Conservation (phyloP, 768 basidiomycete genomes). For the Rossbeevera mucosa region DNA sequence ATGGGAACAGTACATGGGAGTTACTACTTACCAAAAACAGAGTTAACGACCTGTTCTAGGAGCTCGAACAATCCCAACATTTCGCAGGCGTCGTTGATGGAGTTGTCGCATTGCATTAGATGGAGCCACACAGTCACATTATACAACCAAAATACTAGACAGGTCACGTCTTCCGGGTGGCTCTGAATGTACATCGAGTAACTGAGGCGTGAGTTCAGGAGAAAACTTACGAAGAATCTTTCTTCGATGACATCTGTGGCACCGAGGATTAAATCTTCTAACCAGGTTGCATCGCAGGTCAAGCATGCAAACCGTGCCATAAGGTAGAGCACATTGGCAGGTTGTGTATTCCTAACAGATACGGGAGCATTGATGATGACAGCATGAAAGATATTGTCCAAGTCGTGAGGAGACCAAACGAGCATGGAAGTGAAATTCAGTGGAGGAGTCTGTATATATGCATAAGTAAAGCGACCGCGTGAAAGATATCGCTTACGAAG, state of each 20-base stretch:
- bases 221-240: constrained; percentile 74
- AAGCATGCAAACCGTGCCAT: constrained; percentile 89
- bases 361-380: constrained; percentile 75
- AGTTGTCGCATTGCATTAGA: constrained; percentile 80
- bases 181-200: constrained; percentile 43
- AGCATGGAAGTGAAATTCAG: constrained; percentile 85
- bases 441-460: constrained; percentile 55
- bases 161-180: constrained; percentile 79
- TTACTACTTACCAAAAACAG: constrained; percentile 72
- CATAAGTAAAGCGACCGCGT: constrained; percentile 3
- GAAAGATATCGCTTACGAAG: constrained; percentile 35
- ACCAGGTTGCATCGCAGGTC: constrained; percentile 85
- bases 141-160: constrained; percentile 91
- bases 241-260: constrained; percentile 92
- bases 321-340: constrained; percentile 89
- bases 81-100: constrained; percentile 75
- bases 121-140: constrained; percentile 90
- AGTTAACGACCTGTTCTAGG: constrained; percentile 90
- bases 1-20: neutral
- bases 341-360: constrained; percentile 68
- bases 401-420: constrained; percentile 77
- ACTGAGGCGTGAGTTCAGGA: constrained; percentile 2
- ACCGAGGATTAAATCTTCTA: constrained; percentile 88
- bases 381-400: constrained; percentile 77
- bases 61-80: constrained; percentile 79